These are phyloP conservation scores for Solanum etuberosum DNA, from an alignment of 257 asterid species.

Conservation along the genomic window DNA sequence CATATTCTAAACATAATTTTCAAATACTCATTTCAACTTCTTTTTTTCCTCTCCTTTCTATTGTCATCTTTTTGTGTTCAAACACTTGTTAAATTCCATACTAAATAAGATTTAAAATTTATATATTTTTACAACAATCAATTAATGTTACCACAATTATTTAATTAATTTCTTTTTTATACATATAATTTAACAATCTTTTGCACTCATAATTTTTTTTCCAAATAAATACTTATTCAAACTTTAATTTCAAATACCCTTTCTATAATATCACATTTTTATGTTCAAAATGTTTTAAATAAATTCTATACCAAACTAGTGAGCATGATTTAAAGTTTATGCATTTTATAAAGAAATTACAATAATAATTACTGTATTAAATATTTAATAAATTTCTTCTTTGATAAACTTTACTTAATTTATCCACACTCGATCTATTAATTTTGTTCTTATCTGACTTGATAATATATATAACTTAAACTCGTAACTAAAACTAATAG, in stretches of 20 bases:
- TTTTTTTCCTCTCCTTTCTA: too few species aligned
- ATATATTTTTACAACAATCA: neutral
- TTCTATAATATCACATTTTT: too few species aligned
- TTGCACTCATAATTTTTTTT: neutral
- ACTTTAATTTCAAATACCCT: neutral
- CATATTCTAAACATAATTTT: neutral
- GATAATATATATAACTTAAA: neutral
- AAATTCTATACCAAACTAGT: too few species aligned
- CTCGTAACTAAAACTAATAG: neutral
- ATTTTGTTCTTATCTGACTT: neutral
- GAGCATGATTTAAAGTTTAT: too few species aligned
- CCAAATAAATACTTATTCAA: neutral
- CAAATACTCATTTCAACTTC: neutral
- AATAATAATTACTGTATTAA: neutral
- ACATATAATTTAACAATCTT: neutral
- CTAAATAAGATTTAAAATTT: neutral
- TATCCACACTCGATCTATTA: neutral
- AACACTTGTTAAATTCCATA: neutral
- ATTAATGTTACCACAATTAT: neutral
- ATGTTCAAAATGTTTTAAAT: too few species aligned
- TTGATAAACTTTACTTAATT: neutral
- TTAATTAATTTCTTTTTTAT: too few species aligned
- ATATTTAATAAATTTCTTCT: neutral
- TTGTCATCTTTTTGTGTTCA: neutral
- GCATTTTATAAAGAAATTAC: too few species aligned